A percentile compares a stretch with the other conserved stretches of the same genome.
Evolutionary conservation across 2,329 filamentous ascomycete species (phyloP).

Genomic region (Phyllosticta paracitricarpa): DNA sequence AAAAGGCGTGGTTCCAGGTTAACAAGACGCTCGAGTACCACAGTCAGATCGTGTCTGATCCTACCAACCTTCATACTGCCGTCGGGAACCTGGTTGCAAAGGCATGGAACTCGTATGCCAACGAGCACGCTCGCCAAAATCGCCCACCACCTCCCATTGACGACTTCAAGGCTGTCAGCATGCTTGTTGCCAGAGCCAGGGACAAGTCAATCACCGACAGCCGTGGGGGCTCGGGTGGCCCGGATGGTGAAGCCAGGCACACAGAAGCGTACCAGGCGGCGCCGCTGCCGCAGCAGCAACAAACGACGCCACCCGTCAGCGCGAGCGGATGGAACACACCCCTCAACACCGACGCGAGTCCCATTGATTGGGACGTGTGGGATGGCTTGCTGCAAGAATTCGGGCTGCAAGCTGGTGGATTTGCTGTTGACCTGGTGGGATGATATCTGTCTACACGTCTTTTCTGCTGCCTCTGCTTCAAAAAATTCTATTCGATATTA

Average conservation of each 20-base stretch:
- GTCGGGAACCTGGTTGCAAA: conserved; percentile 34
- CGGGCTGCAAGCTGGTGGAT: not conserved
- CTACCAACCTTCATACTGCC: conserved; percentile 30
- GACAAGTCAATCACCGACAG: not conserved
- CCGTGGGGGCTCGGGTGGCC: not conserved
- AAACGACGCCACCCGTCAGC: not conserved
- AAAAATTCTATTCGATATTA: not conserved
- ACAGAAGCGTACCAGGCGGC: not conserved
- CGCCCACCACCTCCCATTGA: conserved; percentile 19
- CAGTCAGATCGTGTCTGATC: conserved; percentile 27
- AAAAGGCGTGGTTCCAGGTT: conserved; percentile 37
- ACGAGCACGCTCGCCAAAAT: conserved; percentile 6
- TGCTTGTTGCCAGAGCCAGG: not conserved
- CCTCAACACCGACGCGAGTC: conserved; percentile 14
- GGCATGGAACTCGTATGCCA: conserved; percentile 31
- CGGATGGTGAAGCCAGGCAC: not conserved
- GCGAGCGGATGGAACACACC: not conserved
- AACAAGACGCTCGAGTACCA: conserved; percentile 35
- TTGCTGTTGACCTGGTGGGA: not conserved
- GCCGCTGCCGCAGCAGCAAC: not conserved
- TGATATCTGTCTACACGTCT: not conserved
- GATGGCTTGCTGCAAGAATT: conserved; percentile 20
- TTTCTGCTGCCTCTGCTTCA: not conserved
- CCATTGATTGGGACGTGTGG: conserved; percentile 22
- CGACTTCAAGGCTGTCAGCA: conserved; percentile 13